A percentile compares a stretch with the other conserved stretches of the same genome.
phyloP scores from a whole-genome alignment of 164 flowering plant genomes.

The Nymphaea colorata region DNA sequence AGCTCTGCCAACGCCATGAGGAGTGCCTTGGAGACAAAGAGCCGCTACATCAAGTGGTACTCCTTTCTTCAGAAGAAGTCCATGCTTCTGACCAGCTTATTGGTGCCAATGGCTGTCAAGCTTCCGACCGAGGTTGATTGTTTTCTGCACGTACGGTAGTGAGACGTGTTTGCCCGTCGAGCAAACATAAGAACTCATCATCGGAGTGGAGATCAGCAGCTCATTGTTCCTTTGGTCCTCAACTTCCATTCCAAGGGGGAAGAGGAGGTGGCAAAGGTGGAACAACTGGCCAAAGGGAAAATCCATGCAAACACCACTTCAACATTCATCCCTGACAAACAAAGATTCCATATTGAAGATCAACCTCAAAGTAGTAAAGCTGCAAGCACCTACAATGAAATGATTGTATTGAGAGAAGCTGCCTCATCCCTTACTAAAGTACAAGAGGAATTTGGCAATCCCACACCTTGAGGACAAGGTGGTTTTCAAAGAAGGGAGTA shows the following conservation, averaged over 20 bases:
- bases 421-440: too few relatives aligned
- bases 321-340: too few relatives aligned
- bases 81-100: constrained; percentile 9
- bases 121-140: constrained; percentile 6
- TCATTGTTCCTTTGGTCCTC: constrained; percentile 8
- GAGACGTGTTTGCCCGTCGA: constrained; percentile 4
- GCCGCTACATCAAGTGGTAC: constrained; percentile 8
- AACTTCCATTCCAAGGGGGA: constrained; percentile 2
- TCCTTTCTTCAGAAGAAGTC: constrained; percentile 6
- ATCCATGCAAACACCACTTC: not conserved
- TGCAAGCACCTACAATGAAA: too few relatives aligned
- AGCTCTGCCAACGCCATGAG: constrained; percentile 1
- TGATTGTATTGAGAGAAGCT: too few relatives aligned
- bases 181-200: constrained; percentile 7
- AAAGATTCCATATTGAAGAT: too few relatives aligned
- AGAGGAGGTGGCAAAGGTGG: not conserved
- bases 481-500: too few relatives aligned
- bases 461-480: too few relatives aligned
- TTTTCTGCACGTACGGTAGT: constrained; percentile 12
- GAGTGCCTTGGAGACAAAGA: constrained; percentile 12
- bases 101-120: constrained; percentile 5
- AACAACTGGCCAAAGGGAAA: constrained; percentile 8
- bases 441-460: too few relatives aligned
- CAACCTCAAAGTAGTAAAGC: too few relatives aligned
- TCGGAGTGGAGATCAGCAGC: constrained; percentile 10